Conservation (phyloP, 73 alveolate genomes). For the Paraurostyla sp. region DNA sequence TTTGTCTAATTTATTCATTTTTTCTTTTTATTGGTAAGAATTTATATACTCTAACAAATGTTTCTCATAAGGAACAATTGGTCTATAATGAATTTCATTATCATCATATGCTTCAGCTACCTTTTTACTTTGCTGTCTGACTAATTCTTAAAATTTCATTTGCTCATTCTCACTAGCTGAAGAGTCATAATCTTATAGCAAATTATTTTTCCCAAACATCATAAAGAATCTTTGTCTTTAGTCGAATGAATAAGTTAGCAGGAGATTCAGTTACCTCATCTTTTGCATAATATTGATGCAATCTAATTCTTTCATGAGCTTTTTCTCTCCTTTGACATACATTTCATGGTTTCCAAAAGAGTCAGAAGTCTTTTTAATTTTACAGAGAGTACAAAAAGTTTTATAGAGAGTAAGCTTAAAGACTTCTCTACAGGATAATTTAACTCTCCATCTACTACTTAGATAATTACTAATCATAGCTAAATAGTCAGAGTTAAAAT, state of each 20-base stretch:
- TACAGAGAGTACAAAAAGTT: too few species aligned
- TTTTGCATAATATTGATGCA: neutral
- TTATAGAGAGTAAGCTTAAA: neutral
- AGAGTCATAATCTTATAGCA: neutral
- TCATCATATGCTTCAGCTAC: too few species aligned
- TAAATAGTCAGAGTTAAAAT: neutral
- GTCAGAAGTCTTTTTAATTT: neutral
- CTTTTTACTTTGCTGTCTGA: too few species aligned
- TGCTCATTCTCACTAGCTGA: neutral
- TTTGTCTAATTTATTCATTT: too few species aligned
- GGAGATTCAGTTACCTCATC: neutral
- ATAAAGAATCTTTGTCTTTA: neutral
- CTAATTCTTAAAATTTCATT: neutral
- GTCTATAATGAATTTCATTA: too few species aligned
- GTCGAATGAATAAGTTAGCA: neutral
- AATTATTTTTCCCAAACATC: neutral
- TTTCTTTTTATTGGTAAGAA: too few species aligned
- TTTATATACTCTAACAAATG: too few species aligned
- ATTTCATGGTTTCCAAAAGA: neutral
- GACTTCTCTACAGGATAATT: neutral
- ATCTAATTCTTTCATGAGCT: constrained; percentile 17
- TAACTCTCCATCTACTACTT: neutral
- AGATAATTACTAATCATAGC: too few species aligned
- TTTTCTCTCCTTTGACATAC: neutral
- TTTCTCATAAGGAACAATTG: too few species aligned